Conservation (phyloP, 2,329 filamentous ascomycete species). For the Talaromyces sp. region DNA sequence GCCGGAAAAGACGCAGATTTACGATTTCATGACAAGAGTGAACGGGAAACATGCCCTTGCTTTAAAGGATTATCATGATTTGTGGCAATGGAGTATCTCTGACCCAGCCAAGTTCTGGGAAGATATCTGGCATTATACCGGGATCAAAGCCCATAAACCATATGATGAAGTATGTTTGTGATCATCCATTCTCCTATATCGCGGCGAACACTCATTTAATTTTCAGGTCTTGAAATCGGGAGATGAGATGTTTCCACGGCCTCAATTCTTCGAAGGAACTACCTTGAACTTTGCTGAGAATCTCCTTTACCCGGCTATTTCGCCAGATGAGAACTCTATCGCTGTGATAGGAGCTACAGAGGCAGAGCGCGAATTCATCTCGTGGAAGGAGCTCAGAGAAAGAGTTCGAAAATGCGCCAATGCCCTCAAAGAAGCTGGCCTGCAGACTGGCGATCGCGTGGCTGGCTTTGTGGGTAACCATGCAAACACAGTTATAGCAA, state of each 20-base stretch:
- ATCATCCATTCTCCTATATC: neutral
- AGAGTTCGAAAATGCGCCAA: slow-evolving; percentile 73
- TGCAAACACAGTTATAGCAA: slow-evolving; percentile 80
- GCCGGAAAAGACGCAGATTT: slow-evolving; percentile 70
- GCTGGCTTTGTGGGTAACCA: slow-evolving; percentile 87
- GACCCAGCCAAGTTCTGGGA: slow-evolving; percentile 79
- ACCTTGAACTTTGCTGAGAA: slow-evolving; percentile 95
- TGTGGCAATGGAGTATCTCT: slow-evolving; percentile 83
- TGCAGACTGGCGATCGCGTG: slow-evolving; percentile 65
- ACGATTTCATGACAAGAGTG: slow-evolving; percentile 69
- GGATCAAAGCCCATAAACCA: slow-evolving; percentile 67
- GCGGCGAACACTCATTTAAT: neutral
- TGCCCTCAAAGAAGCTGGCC: slow-evolving; percentile 67
- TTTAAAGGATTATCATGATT: slow-evolving; percentile 69
- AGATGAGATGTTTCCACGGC: slow-evolving; percentile 79
- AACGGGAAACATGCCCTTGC: slow-evolving; percentile 67
- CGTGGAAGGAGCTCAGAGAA: slow-evolving; percentile 80
- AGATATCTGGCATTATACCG: slow-evolving; percentile 80
- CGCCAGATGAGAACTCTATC: slow-evolving; percentile 59
- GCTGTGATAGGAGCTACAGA: slow-evolving; percentile 85
- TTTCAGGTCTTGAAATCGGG: slow-evolving; percentile 67
- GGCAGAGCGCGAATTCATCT: slow-evolving; percentile 63
- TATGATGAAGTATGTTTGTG: slow-evolving; percentile 44
- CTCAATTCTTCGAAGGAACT: slow-evolving; percentile 78
- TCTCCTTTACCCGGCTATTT: slow-evolving; percentile 73